phyloP scores from a whole-genome alignment of 331 rosid species.

The Stylosanthes scabra region DNA sequence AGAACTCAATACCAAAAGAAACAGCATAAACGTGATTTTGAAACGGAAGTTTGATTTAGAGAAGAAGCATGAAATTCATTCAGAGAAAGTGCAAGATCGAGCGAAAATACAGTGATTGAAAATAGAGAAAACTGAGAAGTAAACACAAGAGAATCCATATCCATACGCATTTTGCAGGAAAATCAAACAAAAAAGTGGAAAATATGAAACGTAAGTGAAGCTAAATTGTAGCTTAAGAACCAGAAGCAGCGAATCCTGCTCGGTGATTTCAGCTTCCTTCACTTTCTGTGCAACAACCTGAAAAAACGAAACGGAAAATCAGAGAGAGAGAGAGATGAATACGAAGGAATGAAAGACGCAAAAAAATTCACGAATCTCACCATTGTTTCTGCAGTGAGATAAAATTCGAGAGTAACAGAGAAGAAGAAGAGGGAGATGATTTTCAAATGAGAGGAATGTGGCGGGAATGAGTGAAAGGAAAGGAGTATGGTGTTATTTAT shows the following conservation, averaged over 20 bases:
- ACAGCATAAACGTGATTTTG: background rate
- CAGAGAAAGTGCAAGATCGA: conserved; percentile 8
- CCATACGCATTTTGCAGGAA: background rate
- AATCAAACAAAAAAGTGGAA: conserved; percentile 3
- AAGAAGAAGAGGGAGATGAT: conserved; percentile 20
- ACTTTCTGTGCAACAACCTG: conserved; percentile 83
- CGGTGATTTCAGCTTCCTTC: conserved; percentile 90
- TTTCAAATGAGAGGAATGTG: conserved; percentile 49
- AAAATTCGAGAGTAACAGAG: conserved; percentile 33
- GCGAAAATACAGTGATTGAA: conserved; percentile 15
- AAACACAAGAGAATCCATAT: conserved; percentile 22
- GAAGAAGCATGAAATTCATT: conserved; percentile 26
- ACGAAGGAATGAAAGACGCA: conserved; percentile 24
- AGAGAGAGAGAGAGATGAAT: conserved; percentile 36
- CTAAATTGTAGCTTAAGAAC: conserved; percentile 46
- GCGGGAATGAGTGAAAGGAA: conserved; percentile 52
- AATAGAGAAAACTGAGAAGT: too few relatives aligned
- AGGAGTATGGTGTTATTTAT: conserved; percentile 44
- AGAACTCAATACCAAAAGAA: conserved; percentile 25
- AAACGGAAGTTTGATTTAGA: background rate
- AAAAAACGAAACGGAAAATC: conserved; percentile 37
- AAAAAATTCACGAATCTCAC: conserved; percentile 23
- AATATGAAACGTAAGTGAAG: conserved; percentile 9
- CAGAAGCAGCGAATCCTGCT: conserved; percentile 97
- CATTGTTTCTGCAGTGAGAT: conserved; percentile 27